Evolutionary conservation across 306 rosid genomes (phyloP).

Genomic region (Quercus mongolica): DNA sequence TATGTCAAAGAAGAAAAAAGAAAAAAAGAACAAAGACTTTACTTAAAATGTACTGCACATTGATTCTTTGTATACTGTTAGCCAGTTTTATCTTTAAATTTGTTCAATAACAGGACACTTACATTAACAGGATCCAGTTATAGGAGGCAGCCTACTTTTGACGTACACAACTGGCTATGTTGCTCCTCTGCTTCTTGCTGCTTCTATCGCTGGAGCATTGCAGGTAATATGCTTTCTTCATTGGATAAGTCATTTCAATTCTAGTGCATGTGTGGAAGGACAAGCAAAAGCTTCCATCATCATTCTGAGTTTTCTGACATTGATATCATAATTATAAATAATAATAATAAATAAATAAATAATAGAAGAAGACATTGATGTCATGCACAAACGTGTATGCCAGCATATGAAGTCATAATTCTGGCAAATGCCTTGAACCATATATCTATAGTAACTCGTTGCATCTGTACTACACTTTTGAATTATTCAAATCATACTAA

Average conservation of each 20-base stretch:
- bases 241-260: not conserved
- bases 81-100: not conserved
- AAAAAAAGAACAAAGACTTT: not conserved
- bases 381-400: too few species aligned
- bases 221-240: slow-evolving; percentile 46
- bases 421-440: not conserved
- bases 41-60: not conserved
- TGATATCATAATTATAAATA: not conserved
- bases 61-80: not conserved
- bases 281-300: not conserved
- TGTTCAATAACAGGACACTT: slow-evolving; percentile 4
- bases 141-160: slow-evolving; percentile 86
- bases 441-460: not conserved
- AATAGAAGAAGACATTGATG: too few species aligned
- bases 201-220: slow-evolving; percentile 90
- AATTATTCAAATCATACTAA: not conserved
- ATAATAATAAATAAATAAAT: too few species aligned
- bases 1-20: not conserved
- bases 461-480: not conserved
- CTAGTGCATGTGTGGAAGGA: not conserved
- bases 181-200: slow-evolving; percentile 87
- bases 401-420: not conserved
- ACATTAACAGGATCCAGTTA: slow-evolving; percentile 68
- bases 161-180: slow-evolving; percentile 94
- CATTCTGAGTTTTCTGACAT: not conserved